phyloP scores from a whole-genome alignment of 352 stramenopile species.

The Globisporangium paroecandrum region DNA sequence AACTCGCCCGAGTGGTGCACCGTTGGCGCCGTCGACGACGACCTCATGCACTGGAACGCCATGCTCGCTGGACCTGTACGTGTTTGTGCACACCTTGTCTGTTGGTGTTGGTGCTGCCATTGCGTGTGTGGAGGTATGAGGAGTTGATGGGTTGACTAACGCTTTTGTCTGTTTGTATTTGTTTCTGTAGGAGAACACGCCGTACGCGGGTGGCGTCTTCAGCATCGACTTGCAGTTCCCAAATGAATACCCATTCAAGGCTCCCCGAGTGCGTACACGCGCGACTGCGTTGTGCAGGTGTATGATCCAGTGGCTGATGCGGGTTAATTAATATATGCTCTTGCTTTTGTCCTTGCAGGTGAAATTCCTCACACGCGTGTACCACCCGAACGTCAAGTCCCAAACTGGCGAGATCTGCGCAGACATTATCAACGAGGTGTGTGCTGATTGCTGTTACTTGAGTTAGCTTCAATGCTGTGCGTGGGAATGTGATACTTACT shows the following conservation, averaged over 20 bases:
- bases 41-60: conserved; percentile 90
- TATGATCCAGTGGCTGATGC: not conserved
- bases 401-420: conserved; percentile 96
- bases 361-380: conserved; percentile 94
- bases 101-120: not conserved
- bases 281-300: not conserved
- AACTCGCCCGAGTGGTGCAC: conserved; percentile 89
- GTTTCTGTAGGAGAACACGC: conserved; percentile 63
- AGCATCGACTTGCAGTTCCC: conserved; percentile 95
- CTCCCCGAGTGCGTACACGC: conserved; percentile 63
- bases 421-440: conserved; percentile 90
- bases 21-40: conserved; percentile 80
- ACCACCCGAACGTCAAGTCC: conserved; percentile 96
- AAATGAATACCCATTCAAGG: conserved; percentile 95
- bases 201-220: conserved; percentile 90
- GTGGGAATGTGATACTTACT: conserved; percentile 5
- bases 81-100: not conserved
- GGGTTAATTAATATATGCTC: not conserved
- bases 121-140: not conserved
- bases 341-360: conserved; percentile 41
- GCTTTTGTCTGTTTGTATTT: not conserved
- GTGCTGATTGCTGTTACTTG: not conserved
- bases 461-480: not conserved
- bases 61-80: conserved; percentile 87
- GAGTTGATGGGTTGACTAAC: not conserved